Percentiles rank a stretch among this genome's conserved stretches.
Conservation (phyloP, 495 filamentous ascomycete species). For the Acidiella bohemica region DNA sequence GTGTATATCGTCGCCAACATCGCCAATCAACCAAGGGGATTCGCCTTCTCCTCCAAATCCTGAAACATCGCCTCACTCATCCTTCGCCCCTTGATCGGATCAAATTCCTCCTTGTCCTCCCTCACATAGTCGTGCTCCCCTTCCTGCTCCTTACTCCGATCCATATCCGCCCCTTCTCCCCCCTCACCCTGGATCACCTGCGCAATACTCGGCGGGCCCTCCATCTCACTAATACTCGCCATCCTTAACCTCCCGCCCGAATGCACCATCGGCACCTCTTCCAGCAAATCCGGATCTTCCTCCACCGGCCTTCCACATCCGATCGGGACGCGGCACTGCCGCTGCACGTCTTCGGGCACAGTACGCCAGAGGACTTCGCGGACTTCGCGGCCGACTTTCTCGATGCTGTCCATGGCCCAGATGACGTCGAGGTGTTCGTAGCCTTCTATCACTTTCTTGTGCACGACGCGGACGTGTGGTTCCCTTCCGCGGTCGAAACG, state of each 20-base stretch:
- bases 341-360: slow-evolving; percentile 40
- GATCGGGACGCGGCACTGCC: slow-evolving; percentile 45
- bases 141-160: slow-evolving; percentile 2
- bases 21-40: slow-evolving; percentile 10
- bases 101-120: slow-evolving; percentile 8
- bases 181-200: too few relatives aligned
- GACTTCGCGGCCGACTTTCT: slow-evolving; percentile 73
- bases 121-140: slow-evolving; percentile 11
- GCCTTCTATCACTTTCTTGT: slow-evolving; percentile 69
- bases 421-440: slow-evolving; percentile 95
- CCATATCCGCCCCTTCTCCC: too few relatives aligned
- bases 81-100: neutral
- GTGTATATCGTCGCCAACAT: too few relatives aligned
- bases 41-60: slow-evolving; percentile 17
- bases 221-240: slow-evolving; percentile 19
- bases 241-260: slow-evolving; percentile 11
- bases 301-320: slow-evolving; percentile 41
- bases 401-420: slow-evolving; percentile 84
- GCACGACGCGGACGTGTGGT: slow-evolving; percentile 67
- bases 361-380: slow-evolving; percentile 73
- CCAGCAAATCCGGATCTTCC: slow-evolving; percentile 7
- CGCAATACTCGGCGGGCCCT: too few relatives aligned
- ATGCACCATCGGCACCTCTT: slow-evolving; percentile 19
- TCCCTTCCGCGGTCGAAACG: slow-evolving; percentile 68
- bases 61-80: slow-evolving; percentile 8